Conservation (phyloP, 352 stramenopile genomes). For the Phytophthora crassamura region DNA sequence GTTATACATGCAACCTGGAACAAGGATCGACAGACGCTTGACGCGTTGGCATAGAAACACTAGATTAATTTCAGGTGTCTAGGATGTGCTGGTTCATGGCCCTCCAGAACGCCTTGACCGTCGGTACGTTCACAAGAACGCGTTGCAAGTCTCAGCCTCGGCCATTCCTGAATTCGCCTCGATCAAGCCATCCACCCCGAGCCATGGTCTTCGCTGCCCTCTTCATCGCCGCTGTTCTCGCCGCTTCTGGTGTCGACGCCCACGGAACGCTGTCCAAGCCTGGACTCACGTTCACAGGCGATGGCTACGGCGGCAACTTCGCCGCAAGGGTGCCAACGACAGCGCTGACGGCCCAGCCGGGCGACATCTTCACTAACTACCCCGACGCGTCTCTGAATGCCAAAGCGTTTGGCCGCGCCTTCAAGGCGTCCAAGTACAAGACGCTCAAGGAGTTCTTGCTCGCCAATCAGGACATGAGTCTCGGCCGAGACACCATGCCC, state of each 20-base stretch:
- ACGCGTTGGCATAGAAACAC: too few relatives aligned
- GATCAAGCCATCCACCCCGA: neutral
- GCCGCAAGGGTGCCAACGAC: slow-evolving; percentile 15
- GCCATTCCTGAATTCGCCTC: slow-evolving; percentile 18
- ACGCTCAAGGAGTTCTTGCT: slow-evolving; percentile 26
- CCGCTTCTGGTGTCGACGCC: slow-evolving; percentile 9
- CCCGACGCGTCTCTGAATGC: slow-evolving; percentile 16
- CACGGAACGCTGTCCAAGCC: slow-evolving; percentile 21
- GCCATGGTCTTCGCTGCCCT: slow-evolving; percentile 16
- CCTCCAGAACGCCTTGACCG: too few relatives aligned
- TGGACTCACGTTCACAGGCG: slow-evolving; percentile 14
- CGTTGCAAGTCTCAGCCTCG: neutral
- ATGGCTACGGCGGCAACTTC: slow-evolving; percentile 24
- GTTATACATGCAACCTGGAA: too few relatives aligned
- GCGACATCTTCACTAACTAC: slow-evolving; percentile 26
- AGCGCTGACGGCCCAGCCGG: slow-evolving; percentile 13
- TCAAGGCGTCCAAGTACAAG: slow-evolving; percentile 26
- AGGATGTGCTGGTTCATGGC: too few relatives aligned
- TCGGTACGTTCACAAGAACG: too few relatives aligned
- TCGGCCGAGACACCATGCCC: slow-evolving; percentile 20
- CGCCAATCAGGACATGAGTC: slow-evolving; percentile 26
- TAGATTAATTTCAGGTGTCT: too few relatives aligned
- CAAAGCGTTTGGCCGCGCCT: slow-evolving; percentile 13
- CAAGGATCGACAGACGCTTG: too few relatives aligned
- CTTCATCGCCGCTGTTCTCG: neutral